These are phyloP conservation scores for Flammula alnicola DNA, from an alignment of 1,284 basidiomycete genomes.

Conservation along the genomic window DNA sequence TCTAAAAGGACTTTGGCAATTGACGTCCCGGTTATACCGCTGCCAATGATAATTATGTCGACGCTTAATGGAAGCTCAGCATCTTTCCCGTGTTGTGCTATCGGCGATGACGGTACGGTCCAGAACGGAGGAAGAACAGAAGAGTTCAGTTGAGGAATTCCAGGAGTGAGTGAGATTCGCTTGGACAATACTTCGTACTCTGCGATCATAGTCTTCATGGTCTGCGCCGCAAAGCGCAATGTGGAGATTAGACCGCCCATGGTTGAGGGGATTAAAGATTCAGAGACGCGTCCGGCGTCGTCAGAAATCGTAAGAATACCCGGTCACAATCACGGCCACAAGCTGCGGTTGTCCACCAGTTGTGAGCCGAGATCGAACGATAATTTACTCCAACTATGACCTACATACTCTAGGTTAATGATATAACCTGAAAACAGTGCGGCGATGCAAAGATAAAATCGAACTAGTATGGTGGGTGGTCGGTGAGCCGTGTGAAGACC, in stretches of 20 bases:
- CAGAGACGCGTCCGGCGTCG: too few species aligned
- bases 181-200: constrained; percentile 34
- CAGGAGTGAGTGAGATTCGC: constrained; percentile 53
- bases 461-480: too few species aligned
- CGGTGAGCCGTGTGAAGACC: too few species aligned
- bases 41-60: constrained; percentile 71
- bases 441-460: too few species aligned
- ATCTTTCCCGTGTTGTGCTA: constrained; percentile 47
- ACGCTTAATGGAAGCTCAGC: constrained; percentile 49
- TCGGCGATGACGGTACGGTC: constrained; percentile 56
- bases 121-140: constrained; percentile 60
- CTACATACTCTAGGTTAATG: too few species aligned
- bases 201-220: constrained; percentile 15
- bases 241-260: constrained; percentile 25
- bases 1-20: constrained; percentile 58
- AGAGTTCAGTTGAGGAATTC: constrained; percentile 58
- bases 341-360: too few species aligned
- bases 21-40: constrained; percentile 70
- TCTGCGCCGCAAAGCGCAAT: constrained; percentile 11
- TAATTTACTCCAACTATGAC: too few species aligned
- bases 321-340: too few species aligned
- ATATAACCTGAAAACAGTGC: too few species aligned
- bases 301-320: too few species aligned
- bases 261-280: background rate
- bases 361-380: too few species aligned